phyloP scores from a whole-genome alignment of 805 yeast species.

The Candida loeiensis region DNA sequence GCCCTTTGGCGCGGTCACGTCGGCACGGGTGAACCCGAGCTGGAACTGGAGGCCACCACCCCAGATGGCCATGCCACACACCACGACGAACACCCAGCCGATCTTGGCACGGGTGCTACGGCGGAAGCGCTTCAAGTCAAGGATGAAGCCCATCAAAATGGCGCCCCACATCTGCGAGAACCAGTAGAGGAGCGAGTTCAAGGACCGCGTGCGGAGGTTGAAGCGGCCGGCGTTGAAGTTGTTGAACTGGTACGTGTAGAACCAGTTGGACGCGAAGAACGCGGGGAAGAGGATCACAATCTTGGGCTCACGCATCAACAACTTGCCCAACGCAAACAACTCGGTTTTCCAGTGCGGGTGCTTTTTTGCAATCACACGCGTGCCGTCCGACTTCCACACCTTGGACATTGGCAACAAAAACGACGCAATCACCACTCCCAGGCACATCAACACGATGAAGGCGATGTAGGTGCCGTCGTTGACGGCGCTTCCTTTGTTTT shows the following conservation, averaged over 20 bases:
- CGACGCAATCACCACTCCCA: conserved; percentile 44
- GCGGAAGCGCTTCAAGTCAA: conserved; percentile 41
- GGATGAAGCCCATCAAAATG: conserved; percentile 41
- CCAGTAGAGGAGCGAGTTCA: conserved; percentile 62
- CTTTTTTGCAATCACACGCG: conserved; percentile 43
- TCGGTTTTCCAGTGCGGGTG: conserved; percentile 47
- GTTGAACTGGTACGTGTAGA: conserved; percentile 62
- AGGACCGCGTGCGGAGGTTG: conserved; percentile 57
- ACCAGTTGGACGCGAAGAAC: conserved; percentile 64
- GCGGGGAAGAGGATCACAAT: conserved; percentile 54
- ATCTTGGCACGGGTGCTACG: conserved; percentile 46
- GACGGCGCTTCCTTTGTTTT: conserved; percentile 31
- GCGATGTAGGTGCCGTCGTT: conserved; percentile 53
- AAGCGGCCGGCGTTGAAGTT: conserved; percentile 54
- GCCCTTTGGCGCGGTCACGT: conserved; percentile 16
- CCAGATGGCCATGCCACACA: conserved; percentile 49
- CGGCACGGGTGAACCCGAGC: conserved; percentile 36
- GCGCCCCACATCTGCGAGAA: conserved; percentile 59
- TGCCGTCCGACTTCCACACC: conserved; percentile 50
- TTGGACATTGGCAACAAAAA: conserved; percentile 46
- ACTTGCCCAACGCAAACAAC: conserved; percentile 35
- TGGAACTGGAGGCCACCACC: conserved; percentile 57
- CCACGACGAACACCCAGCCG: conserved; percentile 40
- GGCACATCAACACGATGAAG: conserved; percentile 48
- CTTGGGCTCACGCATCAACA: conserved; percentile 40